Evolutionary conservation across 2,329 filamentous ascomycete species (phyloP).

Genomic region (Ophiosphaerella korrae): DNA sequence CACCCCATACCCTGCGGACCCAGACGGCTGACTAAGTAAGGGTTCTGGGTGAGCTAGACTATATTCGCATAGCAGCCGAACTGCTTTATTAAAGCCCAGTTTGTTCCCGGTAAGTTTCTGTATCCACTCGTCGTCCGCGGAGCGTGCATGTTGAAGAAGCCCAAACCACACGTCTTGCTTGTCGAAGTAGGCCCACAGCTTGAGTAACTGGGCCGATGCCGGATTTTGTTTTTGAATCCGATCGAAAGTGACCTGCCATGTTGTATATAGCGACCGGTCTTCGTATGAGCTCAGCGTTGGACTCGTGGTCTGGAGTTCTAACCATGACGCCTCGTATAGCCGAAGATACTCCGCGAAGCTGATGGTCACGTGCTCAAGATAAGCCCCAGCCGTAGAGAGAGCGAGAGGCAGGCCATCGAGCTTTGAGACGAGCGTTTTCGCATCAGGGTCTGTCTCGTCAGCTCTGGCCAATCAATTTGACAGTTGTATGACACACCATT

Average conservation of each 20-base stretch:
- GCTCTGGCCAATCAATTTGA: too few species aligned
- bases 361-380: conserved; percentile 5
- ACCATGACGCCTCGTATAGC: conserved; percentile 41
- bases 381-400: conserved; percentile 1
- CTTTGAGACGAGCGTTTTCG: conserved; percentile 17
- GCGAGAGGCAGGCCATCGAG: conserved; percentile 12
- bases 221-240: conserved; percentile 6
- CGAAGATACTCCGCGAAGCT: conserved; percentile 31
- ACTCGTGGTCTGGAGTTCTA: conserved; percentile 17
- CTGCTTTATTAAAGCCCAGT: conserved; percentile 27
- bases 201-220: conserved; percentile 6
- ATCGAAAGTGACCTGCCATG: conserved; percentile 14
- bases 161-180: conserved; percentile 54
- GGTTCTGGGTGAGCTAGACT: conserved; percentile 37
- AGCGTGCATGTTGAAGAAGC: conserved; percentile 42
- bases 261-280: conserved; percentile 24
- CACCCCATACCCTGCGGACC: conserved; percentile 37
- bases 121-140: conserved; percentile 25
- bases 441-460: conserved; percentile 10
- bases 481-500: too few species aligned
- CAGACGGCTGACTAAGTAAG: conserved; percentile 6
- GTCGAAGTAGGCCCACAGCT: conserved; percentile 16
- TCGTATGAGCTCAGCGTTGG: conserved; percentile 19
- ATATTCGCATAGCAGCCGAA: conserved; percentile 37
- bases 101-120: conserved; percentile 18